Base-by-base conservation (phyloP, 2,329 filamentous ascomycete species). In the Beauveria varroae region DNA sequence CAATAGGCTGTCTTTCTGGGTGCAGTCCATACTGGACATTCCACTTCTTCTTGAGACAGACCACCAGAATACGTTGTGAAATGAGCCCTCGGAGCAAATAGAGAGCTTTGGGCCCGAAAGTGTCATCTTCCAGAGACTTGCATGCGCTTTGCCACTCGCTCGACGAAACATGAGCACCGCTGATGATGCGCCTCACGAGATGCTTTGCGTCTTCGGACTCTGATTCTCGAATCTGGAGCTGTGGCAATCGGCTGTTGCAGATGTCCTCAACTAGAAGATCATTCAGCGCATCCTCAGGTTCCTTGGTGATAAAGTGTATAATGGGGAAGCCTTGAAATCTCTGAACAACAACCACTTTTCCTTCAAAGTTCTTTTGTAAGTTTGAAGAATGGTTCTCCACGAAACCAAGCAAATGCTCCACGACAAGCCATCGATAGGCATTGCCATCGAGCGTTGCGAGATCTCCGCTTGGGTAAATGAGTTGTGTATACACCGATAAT, bases 21-120 rank as follows among this genome's bases (percentile, higher is more conserved):
- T 86, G 79, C 0, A 87, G 71, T 0, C 85, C 84, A 52, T 87
- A 92, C 49, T 83, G 77, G 0, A 91, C 87, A 30, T 87, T 86
- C 82, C 82, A 90, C 4, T 84, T 74, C 67, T 88, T 89, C 56
- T 82, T 81, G 0, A 89, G 67, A 3, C 78, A 81, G 28, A 86
- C 79, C 1, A 83, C 67, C 0, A 91, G 70, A 3, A 91, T 83
- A 0, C 81, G 74, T 60, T 85, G 78, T 0, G 83, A 77, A 0
- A 91, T 68, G 0, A 91, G 72, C 0, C 88, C 88, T 0, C 88
- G 81, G 0, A 91, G 69, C 0, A 89, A 76, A 8, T 85, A 79
- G 0, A 88, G 51, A 2, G 6, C 44, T 30, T 68, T 67, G 3
- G 28, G 18, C 0, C 57, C 40, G 43, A 70, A 73, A 1, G 80